These are phyloP conservation scores for Sextonia rubra DNA, from an alignment of 164 flowering plant species.

Conservation along the genomic window DNA sequence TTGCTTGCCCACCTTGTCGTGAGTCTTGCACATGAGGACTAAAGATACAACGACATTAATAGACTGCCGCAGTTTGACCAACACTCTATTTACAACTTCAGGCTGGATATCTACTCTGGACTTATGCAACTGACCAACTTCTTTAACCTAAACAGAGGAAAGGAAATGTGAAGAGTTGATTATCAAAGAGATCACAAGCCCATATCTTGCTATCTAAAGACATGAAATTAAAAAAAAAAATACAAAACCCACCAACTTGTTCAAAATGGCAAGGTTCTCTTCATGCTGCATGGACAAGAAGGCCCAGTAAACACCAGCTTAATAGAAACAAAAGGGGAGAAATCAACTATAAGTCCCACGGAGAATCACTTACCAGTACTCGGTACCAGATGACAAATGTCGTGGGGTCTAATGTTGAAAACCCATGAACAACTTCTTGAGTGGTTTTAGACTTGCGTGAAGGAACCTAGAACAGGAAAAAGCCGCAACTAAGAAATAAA, in stretches of 20 bases:
- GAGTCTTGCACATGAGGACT: constrained; percentile 60
- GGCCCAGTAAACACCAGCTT: neutral
- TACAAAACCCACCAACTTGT: constrained; percentile 52
- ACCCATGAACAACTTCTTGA: constrained; percentile 39
- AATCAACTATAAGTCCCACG: neutral
- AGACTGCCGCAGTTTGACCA: constrained; percentile 42
- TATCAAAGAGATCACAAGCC: no score
- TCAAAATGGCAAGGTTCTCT: constrained; percentile 50
- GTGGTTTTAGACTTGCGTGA: constrained; percentile 21
- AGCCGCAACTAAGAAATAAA: neutral
- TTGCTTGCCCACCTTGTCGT: constrained; percentile 52
- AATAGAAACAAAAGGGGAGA: neutral
- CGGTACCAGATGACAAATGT: constrained; percentile 70
- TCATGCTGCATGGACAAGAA: constrained; percentile 63
- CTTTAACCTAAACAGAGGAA: constrained; percentile 48
- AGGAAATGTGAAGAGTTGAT: neutral
- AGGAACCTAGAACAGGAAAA: constrained; percentile 36
- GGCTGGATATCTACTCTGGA: constrained; percentile 27
- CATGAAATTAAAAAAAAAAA: neutral
- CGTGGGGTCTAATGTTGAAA: constrained; percentile 54
- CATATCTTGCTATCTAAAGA: no score
- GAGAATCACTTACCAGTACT: constrained; percentile 47
- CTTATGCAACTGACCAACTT: constrained; percentile 36
- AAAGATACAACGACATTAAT: constrained; percentile 70
- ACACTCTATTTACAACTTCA: constrained; percentile 34